phyloP scores from a whole-genome alignment of 208 protist species.

The Sergeia podlipaevii region DNA sequence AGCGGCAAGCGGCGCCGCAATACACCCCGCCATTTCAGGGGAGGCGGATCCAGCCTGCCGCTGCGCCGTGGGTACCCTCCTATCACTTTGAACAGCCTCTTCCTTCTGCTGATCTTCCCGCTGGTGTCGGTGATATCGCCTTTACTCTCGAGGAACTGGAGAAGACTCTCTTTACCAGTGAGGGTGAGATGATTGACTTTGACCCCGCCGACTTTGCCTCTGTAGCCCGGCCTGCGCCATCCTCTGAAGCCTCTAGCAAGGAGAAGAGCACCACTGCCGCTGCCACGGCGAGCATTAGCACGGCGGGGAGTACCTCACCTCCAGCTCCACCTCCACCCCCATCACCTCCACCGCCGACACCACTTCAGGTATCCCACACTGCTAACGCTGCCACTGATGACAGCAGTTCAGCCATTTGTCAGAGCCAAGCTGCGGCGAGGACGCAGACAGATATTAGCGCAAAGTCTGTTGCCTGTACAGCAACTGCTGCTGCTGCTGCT shows the following conservation, averaged over 20 bases:
- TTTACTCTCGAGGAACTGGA: constrained; percentile 80
- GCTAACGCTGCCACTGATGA: not conserved
- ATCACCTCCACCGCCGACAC: not conserved
- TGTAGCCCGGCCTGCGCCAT: too few species aligned
- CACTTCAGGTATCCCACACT: not conserved
- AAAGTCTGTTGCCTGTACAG: not conserved
- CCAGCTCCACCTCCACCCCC: constrained; percentile 1
- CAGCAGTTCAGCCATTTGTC: too few species aligned
- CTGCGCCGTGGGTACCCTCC: constrained; percentile 2
- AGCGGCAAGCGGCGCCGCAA: not conserved
- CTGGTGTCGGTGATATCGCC: constrained; percentile 53
- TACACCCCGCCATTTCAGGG: not conserved
- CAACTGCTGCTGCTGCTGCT: not conserved
- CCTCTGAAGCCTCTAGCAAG: too few species aligned
- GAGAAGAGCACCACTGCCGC: too few species aligned
- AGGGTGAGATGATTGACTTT: not conserved
- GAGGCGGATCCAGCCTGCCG: not conserved
- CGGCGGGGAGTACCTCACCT: not conserved
- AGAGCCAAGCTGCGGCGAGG: too few species aligned
- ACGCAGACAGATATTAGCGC: too few species aligned
- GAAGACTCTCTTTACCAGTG: constrained; percentile 42
- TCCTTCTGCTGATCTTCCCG: not conserved
- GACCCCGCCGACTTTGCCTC: too few species aligned
- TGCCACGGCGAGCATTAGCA: not conserved
- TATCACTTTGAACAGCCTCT: constrained; percentile 8